Conservation (phyloP, 2,329 filamentous ascomycete species). For the Nakataea oryzae region DNA sequence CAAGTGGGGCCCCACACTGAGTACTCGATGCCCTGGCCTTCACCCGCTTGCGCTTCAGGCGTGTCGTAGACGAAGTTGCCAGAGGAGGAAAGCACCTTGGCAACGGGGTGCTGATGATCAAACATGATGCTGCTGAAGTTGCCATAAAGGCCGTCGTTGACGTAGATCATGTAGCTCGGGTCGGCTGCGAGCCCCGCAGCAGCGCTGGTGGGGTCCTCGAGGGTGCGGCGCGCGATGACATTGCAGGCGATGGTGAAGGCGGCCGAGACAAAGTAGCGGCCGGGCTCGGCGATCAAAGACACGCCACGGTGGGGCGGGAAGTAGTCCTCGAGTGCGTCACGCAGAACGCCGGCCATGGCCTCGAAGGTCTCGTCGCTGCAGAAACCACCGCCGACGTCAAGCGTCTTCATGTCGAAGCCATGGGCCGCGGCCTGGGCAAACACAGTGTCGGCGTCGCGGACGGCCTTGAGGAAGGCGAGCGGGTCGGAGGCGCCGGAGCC, state of each 20-base stretch:
- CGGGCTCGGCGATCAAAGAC: constrained; percentile 88
- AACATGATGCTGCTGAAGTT: constrained; percentile 99
- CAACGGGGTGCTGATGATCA: constrained; percentile 86
- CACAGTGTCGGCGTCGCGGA: constrained; percentile 76
- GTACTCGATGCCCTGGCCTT: constrained; percentile 58
- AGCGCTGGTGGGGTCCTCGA: constrained; percentile 57
- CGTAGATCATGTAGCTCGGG: constrained; percentile 88
- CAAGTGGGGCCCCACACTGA: constrained; percentile 98
- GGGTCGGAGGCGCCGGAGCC: constrained; percentile 94
- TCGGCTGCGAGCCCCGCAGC: constrained; percentile 38
- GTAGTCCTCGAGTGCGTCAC: constrained; percentile 71
- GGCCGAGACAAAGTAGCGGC: constrained; percentile 87
- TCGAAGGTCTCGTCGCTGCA: constrained; percentile 77
- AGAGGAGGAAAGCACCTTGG: constrained; percentile 63
- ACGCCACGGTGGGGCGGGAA: constrained; percentile 66
- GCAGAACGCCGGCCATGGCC: constrained; percentile 70
- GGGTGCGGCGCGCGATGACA: constrained; percentile 87
- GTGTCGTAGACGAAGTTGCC: constrained; percentile 49
- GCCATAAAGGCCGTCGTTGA: constrained; percentile 96
- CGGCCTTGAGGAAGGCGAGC: constrained; percentile 81
- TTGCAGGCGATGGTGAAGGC: constrained; percentile 95
- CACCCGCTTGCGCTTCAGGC: constrained; percentile 13
- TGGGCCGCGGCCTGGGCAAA: constrained; percentile 74
- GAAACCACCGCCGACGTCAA: constrained; percentile 94
- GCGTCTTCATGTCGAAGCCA: constrained; percentile 73